Base-by-base conservation (phyloP, 225 moss, liverwort and hornwort genomes). In the Thuidium tamariscinum region DNA sequence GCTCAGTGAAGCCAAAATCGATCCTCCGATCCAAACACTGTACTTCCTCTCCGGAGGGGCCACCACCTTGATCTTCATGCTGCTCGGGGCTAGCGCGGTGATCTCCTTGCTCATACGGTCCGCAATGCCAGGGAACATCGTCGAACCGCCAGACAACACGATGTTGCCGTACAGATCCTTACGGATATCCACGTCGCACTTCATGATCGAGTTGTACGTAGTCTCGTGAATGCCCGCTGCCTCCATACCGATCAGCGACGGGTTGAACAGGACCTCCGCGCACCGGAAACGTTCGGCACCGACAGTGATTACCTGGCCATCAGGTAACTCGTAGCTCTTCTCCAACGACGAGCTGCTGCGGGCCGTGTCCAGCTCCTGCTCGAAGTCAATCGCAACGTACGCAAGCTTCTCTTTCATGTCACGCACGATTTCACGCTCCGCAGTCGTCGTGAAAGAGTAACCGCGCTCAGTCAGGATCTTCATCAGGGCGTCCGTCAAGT, bases 371-470 rank as follows among this genome's bases (percentile, higher is more conserved):
- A 95, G 65, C 87, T 95, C 95, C 85, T 95, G 95, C 91, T 95
- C 95, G 72, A 90, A 95, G 75, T 95, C 94, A 11, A 94, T 88
- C 13, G 95, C 95, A 27, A 95, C 94, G 41, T 95, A 94, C 8
- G 95, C 97, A 57, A 99, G 89, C 93, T 97, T 99, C 89, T 99
- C 98, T 75, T 99, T 99, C 96, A 99, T 96, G 86, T 99, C 98
- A 84, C 98, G 91, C 21, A 99, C 98, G 79, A 99, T 99, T 90
- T 99, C 98, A 18, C 98, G 89, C 94, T 95, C 98, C 4, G 98
- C 98, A 20, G 98, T 97, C 16, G 98, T 99, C 2, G 97, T 99
- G 90, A 99, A 99, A 10, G 98, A 97, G 83, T 99, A 99, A 66
- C 98, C 98, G 61, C 97, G 96, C 92, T 99, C 98, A 6, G 97